These are phyloP conservation scores for Fragaria ananassa DNA, from an alignment of 306 rosid genomes.

Conservation along the genomic window DNA sequence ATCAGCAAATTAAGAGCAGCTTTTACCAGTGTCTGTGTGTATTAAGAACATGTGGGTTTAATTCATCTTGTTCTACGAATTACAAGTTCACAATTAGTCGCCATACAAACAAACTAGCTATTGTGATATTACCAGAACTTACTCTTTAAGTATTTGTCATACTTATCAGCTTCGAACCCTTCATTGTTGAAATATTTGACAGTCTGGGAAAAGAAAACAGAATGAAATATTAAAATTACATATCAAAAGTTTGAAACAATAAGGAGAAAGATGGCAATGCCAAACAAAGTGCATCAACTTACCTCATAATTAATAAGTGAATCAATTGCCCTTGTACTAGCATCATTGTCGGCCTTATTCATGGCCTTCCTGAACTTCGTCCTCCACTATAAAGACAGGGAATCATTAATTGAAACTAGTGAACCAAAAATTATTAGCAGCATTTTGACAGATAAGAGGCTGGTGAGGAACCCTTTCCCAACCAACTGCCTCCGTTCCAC, in stretches of 20 bases:
- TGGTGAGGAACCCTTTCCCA: not conserved
- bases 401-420: slow-evolving; percentile 1
- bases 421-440: not conserved
- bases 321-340: slow-evolving; percentile 78
- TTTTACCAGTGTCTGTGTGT: not conserved
- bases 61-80: not conserved
- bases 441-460: not conserved
- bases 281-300: slow-evolving; percentile 21
- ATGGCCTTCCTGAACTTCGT: slow-evolving; percentile 92
- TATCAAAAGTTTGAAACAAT: not conserved
- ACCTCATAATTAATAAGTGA: slow-evolving; percentile 98
- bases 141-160: slow-evolving; percentile 77
- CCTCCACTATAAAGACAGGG: slow-evolving; percentile 78
- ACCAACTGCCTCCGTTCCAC: not conserved
- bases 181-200: slow-evolving; percentile 96
- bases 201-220: slow-evolving; percentile 48
- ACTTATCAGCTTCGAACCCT: slow-evolving; percentile 67
- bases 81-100: slow-evolving; percentile 4
- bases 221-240: slow-evolving; percentile 3
- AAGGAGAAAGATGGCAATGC: not conserved
- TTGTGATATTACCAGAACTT: slow-evolving; percentile 40
- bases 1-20: not conserved
- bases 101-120: not conserved
- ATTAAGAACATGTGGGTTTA: not conserved
- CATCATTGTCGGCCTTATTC: slow-evolving; percentile 97